Evolutionary conservation across 1,284 basidiomycete genomes (phyloP).

Genomic region (Rhodotorula mucilaginosa): DNA sequence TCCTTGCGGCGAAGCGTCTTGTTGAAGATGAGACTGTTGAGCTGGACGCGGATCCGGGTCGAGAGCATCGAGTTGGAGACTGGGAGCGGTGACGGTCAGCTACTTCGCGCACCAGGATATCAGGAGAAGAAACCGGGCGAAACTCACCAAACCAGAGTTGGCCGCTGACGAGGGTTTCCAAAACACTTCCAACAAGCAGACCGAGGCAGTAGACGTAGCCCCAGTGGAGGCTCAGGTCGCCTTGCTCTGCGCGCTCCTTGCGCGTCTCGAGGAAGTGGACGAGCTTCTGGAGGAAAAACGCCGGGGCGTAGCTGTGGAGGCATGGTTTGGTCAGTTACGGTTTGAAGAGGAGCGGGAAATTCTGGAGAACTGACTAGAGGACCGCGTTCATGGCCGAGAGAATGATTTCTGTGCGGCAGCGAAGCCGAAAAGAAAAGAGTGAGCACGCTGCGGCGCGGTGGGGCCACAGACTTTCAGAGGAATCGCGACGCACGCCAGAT

Average conservation of each 20-base stretch:
- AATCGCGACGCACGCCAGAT: slow-evolving; percentile 10
- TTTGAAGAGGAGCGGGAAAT: not conserved
- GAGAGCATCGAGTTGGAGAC: slow-evolving; percentile 64
- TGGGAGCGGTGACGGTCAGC: slow-evolving; percentile 54
- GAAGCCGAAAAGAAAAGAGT: slow-evolving; percentile 43
- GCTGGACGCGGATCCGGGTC: slow-evolving; percentile 62
- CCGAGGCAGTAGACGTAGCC: slow-evolving; percentile 56
- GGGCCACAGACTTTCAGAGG: not conserved
- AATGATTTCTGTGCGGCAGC: slow-evolving; percentile 51
- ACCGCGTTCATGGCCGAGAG: slow-evolving; percentile 65
- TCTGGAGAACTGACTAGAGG: slow-evolving; percentile 24
- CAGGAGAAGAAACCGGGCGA: too few relatives aligned
- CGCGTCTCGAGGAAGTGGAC: slow-evolving; percentile 66
- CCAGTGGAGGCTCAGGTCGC: slow-evolving; percentile 45
- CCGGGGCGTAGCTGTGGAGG: slow-evolving; percentile 62
- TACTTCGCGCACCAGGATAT: fast-evolving
- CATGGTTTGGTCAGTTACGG: not conserved
- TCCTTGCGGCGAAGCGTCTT: slow-evolving; percentile 65
- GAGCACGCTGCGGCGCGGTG: not conserved
- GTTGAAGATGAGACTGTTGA: slow-evolving; percentile 80
- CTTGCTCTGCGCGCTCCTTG: not conserved
- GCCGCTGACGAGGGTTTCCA: slow-evolving; percentile 55
- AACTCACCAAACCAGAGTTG: slow-evolving; percentile 45
- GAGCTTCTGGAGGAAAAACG: slow-evolving; percentile 68
- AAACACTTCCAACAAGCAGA: slow-evolving; percentile 64